A percentile compares a stretch with the other conserved stretches of the same genome.
Evolutionary conservation across 2,329 filamentous ascomycete genomes (phyloP).

Genomic region (Claviceps capensis): DNA sequence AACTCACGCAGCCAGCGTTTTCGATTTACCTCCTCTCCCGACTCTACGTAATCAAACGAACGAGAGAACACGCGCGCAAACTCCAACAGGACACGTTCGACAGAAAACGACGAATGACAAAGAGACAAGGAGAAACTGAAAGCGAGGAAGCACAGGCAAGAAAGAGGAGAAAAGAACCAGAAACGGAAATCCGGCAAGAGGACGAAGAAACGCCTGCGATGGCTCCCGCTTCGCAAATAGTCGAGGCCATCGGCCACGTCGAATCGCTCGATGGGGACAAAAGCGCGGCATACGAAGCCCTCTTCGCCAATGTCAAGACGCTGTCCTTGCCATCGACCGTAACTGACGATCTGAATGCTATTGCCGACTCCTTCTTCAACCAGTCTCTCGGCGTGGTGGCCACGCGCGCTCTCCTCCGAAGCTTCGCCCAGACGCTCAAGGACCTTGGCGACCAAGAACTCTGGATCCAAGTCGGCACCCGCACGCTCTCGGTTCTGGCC

Average conservation of each 20-base stretch:
- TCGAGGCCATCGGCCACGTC: conserved; percentile 28
- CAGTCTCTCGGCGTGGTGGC: conserved; percentile 64
- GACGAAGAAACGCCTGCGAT: conserved; percentile 11
- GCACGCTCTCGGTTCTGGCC: conserved; percentile 53
- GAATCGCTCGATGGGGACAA: conserved; percentile 26
- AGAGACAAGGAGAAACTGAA: too few relatives aligned
- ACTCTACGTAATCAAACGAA: too few relatives aligned
- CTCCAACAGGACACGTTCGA: too few relatives aligned
- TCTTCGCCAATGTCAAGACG: conserved; percentile 29
- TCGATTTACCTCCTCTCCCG: too few relatives aligned
- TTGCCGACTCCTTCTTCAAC: conserved; percentile 52
- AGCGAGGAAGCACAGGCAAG: too few relatives aligned
- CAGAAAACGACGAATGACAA: too few relatives aligned
- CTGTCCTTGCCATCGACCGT: conserved; percentile 26
- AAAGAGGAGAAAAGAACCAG: neutral
- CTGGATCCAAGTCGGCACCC: conserved; percentile 62
- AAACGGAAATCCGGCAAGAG: neutral
- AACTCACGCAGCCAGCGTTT: too few relatives aligned
- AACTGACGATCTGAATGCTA: conserved; percentile 48
- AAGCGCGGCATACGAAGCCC: conserved; percentile 29
- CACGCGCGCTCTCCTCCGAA: conserved; percentile 54
- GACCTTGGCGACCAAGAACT: conserved; percentile 46
- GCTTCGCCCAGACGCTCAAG: conserved; percentile 51
- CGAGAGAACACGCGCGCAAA: too few relatives aligned
- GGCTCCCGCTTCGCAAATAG: conserved; percentile 27